Conservation (phyloP, 768 basidiomycete genomes). For the Xerocomus potaroensis region DNA sequence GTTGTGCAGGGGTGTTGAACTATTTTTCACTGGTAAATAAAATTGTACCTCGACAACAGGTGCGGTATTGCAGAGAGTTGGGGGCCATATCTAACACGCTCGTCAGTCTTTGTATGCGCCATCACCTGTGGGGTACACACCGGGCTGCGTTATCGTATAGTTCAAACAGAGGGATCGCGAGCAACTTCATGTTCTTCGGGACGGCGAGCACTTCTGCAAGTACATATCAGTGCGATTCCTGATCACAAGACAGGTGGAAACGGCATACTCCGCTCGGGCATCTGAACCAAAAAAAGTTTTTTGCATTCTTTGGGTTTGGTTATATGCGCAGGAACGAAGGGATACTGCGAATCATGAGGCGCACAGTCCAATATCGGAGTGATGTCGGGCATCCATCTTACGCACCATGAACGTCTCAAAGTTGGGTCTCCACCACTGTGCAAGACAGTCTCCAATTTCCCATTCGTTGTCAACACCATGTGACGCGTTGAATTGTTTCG, state of each 20-base stretch:
- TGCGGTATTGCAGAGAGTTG: slow-evolving; percentile 94
- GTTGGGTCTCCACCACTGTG: slow-evolving; percentile 98
- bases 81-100: slow-evolving; percentile 66
- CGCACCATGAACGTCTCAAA: slow-evolving; percentile 98
- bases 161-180: slow-evolving; percentile 95
- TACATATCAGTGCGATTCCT: background rate
- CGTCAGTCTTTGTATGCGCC: slow-evolving; percentile 1
- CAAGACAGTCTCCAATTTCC: slow-evolving; percentile 96
- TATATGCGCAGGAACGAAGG: slow-evolving; percentile 92
- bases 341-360: slow-evolving; percentile 54
- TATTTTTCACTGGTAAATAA: slow-evolving; percentile 64
- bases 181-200: slow-evolving; percentile 97
- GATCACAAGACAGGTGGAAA: background rate
- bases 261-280: slow-evolving; percentile 87
- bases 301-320: slow-evolving; percentile 98
- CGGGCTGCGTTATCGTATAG: slow-evolving; percentile 96
- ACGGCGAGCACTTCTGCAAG: slow-evolving; percentile 87
- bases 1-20: background rate
- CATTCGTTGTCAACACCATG: slow-evolving; percentile 86
- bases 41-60: slow-evolving; percentile 81
- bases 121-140: slow-evolving; percentile 30
- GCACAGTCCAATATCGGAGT: background rate
- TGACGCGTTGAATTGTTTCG: slow-evolving; percentile 68
- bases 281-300: slow-evolving; percentile 90
- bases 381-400: slow-evolving; percentile 9